Conservation (phyloP, 257 asterid species). For the Orobanche coerulescens region DNA sequence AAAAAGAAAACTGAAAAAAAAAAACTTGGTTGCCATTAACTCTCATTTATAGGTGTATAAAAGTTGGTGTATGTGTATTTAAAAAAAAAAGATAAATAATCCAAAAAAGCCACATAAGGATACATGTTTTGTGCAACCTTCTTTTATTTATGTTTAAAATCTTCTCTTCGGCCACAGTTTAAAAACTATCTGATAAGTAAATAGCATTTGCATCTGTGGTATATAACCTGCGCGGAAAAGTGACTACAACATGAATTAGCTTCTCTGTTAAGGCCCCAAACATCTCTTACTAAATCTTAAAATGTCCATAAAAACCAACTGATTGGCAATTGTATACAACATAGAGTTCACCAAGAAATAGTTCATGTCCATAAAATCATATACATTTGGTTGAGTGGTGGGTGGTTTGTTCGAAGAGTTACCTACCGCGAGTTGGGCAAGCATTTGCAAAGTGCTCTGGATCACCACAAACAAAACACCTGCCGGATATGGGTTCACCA, state of each 20-base stretch:
- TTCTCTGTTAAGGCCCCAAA: neutral
- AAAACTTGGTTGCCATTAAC: no score
- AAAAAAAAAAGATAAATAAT: no score
- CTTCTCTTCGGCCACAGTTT: neutral
- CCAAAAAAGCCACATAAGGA: no score
- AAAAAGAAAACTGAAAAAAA: no score
- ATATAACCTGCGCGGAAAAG: neutral
- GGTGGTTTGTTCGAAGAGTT: conserved; percentile 9
- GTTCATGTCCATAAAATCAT: neutral
- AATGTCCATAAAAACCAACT: neutral
- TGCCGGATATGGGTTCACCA: conserved; percentile 78
- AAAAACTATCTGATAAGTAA: neutral
- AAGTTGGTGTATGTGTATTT: no score
- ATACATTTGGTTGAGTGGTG: no score
- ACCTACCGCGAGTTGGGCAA: conserved; percentile 82
- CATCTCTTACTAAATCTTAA: neutral
- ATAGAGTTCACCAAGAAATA: neutral
- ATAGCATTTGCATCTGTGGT: neutral
- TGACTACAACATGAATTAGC: neutral
- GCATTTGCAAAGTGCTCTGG: conserved; percentile 79
- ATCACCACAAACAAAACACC: conserved; percentile 91
- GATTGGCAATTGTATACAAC: neutral
- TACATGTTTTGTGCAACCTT: no score
- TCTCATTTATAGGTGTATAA: no score
- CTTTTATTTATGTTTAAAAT: neutral